A percentile compares a stretch with the other conserved stretches of the same genome.
phyloP scores from a whole-genome alignment of 495 filamentous ascomycete species.

The Penicillium canariense region DNA sequence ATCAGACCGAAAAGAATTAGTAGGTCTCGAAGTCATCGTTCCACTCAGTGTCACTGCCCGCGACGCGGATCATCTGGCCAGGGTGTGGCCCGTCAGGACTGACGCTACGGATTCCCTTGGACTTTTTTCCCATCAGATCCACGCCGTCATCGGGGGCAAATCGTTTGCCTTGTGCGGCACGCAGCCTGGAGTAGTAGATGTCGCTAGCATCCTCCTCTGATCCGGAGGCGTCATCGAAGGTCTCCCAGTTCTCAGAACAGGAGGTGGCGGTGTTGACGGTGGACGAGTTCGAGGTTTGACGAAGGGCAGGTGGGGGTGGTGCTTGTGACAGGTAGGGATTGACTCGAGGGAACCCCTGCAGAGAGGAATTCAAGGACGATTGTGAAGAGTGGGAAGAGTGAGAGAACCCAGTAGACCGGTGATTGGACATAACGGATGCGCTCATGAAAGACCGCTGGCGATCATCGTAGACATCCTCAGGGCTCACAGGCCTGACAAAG shows the following conservation, averaged over 20 bases:
- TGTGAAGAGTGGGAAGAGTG: conserved; percentile 41
- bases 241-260: conserved; percentile 95
- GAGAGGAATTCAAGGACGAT: conserved; percentile 40
- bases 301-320: conserved; percentile 49
- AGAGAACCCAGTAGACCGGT: conserved; percentile 31
- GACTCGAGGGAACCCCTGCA: conserved; percentile 36
- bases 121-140: conserved; percentile 51
- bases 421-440: conserved; percentile 41
- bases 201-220: conserved; percentile 72
- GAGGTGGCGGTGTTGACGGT: conserved; percentile 61
- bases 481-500: conserved; percentile 71
- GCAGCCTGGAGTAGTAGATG: conserved; percentile 72
- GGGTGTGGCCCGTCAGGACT: conserved; percentile 42
- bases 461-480: conserved; percentile 86
- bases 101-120: conserved; percentile 52
- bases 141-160: conserved; percentile 57
- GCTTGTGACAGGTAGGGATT: conserved; percentile 45
- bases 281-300: conserved; percentile 73
- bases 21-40: conserved; percentile 50
- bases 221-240: conserved; percentile 75
- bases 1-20: conserved; percentile 17
- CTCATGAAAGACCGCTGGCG: conserved; percentile 51
- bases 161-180: conserved; percentile 62
- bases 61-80: conserved; percentile 40
- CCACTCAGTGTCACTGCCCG: conserved; percentile 51